Conservation (phyloP, 108 stramenopile genomes). For the Fistulifera solaris region DNA sequence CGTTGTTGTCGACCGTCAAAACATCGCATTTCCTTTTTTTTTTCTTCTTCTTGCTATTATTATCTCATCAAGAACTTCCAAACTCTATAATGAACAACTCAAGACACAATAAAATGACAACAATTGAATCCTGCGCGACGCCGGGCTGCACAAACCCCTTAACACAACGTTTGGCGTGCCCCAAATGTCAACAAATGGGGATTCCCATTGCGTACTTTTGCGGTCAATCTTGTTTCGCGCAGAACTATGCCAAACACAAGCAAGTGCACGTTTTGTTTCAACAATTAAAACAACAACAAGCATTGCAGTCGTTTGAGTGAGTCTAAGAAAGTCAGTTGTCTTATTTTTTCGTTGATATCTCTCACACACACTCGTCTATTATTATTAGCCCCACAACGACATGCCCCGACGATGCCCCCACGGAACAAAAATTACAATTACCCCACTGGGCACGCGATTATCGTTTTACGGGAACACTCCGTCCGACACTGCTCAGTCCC, state of each 20-base stretch:
- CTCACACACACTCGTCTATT: slow-evolving; percentile 1
- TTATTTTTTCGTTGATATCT: background rate
- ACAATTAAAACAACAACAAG: slow-evolving; percentile 33
- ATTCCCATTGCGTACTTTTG: slow-evolving; percentile 75
- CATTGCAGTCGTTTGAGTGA: background rate
- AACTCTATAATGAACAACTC: too few relatives aligned
- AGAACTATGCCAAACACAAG: slow-evolving; percentile 75
- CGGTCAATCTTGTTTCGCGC: slow-evolving; percentile 77
- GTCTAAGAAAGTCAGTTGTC: slow-evolving; percentile 4
- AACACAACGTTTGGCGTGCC: slow-evolving; percentile 70
- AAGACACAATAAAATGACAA: too few relatives aligned
- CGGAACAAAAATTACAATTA: slow-evolving; percentile 34
- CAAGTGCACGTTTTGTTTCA: slow-evolving; percentile 60
- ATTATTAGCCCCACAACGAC: slow-evolving; percentile 40
- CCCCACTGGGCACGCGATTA: slow-evolving; percentile 63
- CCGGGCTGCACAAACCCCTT: slow-evolving; percentile 57
- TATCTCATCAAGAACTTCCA: too few relatives aligned
- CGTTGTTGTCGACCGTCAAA: too few relatives aligned
- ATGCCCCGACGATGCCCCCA: slow-evolving; percentile 43
- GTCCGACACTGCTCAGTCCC: slow-evolving; percentile 62
- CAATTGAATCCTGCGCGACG: slow-evolving; percentile 37
- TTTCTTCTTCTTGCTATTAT: too few relatives aligned
- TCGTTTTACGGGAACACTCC: slow-evolving; percentile 56
- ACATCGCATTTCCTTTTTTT: too few relatives aligned
- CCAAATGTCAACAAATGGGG: slow-evolving; percentile 80